Evolutionary conservation across 2,329 filamentous ascomycete genomes (phyloP), one percentile per base, ranked within the genome.

Genomic region (Aspergillus sp.): DNA sequence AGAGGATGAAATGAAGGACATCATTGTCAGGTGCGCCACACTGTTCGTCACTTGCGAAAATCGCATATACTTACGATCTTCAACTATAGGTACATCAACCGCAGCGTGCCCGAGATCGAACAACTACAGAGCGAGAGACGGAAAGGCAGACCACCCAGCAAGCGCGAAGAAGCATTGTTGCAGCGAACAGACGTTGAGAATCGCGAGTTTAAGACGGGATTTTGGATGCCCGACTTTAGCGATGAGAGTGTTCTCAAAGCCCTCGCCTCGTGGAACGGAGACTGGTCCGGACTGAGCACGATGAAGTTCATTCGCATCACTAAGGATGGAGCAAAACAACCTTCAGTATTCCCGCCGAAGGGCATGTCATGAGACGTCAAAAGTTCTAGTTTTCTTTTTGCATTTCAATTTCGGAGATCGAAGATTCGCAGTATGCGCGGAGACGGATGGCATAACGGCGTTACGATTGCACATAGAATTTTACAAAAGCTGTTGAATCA

Each of bases 151-250:
- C 92, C 94, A 8, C 83, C 92, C 17, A 90, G 84, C 70, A 86
- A 87, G 21, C 88, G 86, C 62, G 92, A 97, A 74, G 90, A 93
- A 66, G 79, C 91, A 19, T 80, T 98, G 41, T 88, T 87, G 73
- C 83, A 91, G 69, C 89, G 87, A 65, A 88, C 90, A 57, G 83
- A 85, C 13, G 80, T 79, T 1, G 89, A 97, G 64, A 83, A 89
- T 71, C 89, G 89, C 67, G 95, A 99, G 79, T 91, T 90, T 66
- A 84, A 88, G 64, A 87, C 87, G 56, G 95, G 95, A 0, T 96
- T 96, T 71, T 90, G 75, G 76, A 76, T 96, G 42, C 93, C 94
- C 0, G 90, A 97, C 72, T 79, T 97, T 57, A 84, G 86, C 58
- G 83, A 87, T 44, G 81, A 83, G 42, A 84, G 88, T 51, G 92